phyloP scores from a whole-genome alignment of 2,329 filamentous ascomycete species.

The Nothophaeocryptopus gaeumannii region DNA sequence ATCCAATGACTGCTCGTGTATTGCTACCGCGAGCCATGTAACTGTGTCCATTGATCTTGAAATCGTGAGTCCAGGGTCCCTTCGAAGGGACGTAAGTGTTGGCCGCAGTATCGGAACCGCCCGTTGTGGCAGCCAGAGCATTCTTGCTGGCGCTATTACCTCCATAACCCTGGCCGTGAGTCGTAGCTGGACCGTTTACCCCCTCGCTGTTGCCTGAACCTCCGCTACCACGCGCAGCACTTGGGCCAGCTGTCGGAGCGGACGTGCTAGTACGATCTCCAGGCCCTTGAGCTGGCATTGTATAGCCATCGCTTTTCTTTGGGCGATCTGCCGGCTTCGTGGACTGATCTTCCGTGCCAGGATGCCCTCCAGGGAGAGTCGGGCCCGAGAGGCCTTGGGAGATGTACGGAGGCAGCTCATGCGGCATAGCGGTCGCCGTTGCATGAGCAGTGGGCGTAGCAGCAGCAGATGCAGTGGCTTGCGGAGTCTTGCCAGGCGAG shows the following conservation, averaged over 20 bases:
- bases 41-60: constrained; percentile 15
- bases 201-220: no score
- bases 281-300: no score
- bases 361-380: not conserved
- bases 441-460: constrained; percentile 16
- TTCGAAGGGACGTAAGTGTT: constrained; percentile 13
- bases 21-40: constrained; percentile 17
- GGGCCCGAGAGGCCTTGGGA: not conserved
- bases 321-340: no score
- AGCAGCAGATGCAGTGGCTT: constrained; percentile 10
- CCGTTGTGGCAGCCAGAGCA: not conserved
- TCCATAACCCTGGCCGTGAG: not conserved
- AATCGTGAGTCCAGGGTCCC: constrained; percentile 15
- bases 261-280: no score
- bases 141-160: not conserved
- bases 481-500: not conserved
- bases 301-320: no score
- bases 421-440: constrained; percentile 19
- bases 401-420: constrained; percentile 4
- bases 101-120: not conserved
- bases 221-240: no score
- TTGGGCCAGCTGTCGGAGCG: no score
- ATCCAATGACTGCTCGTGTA: constrained; percentile 16
- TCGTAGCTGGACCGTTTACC: no score
- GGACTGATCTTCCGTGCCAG: no score